Percentiles rank a stretch among this genome's conserved stretches.
Evolutionary conservation across 2,329 filamentous ascomycete species (phyloP).

Genomic region (Stagonosporopsis tanaceti): DNA sequence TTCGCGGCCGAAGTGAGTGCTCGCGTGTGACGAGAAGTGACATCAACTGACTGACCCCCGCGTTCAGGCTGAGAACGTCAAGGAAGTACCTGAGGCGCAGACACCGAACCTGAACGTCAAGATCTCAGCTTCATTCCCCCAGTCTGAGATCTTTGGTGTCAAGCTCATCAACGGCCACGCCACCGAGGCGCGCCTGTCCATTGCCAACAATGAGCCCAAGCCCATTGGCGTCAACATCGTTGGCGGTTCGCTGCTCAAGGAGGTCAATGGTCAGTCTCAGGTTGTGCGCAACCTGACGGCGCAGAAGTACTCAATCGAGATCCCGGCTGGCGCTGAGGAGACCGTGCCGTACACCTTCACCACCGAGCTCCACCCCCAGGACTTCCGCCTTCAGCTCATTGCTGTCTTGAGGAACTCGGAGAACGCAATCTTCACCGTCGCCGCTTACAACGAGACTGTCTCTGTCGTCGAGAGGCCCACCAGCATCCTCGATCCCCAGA

Average conservation of each 20-base stretch:
- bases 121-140: constrained; percentile 66
- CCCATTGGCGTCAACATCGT: constrained; percentile 79
- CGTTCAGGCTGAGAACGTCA: constrained; percentile 45
- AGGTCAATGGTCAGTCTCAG: constrained; percentile 61
- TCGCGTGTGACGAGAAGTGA: constrained; percentile 37
- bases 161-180: constrained; percentile 93
- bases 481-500: constrained; percentile 92
- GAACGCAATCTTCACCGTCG: constrained; percentile 76
- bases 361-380: constrained; percentile 91
- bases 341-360: constrained; percentile 83
- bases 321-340: constrained; percentile 79
- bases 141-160: constrained; percentile 85
- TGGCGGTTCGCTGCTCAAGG: constrained; percentile 74
- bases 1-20: constrained; percentile 67
- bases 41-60: constrained; percentile 41
- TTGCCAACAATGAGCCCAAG: constrained; percentile 82
- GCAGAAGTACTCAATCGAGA: constrained; percentile 74
- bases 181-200: constrained; percentile 80
- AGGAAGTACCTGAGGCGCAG: constrained; percentile 61
- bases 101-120: constrained; percentile 65
- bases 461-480: constrained; percentile 89
- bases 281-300: constrained; percentile 87
- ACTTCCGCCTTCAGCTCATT: constrained; percentile 78
- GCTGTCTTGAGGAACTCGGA: constrained; percentile 75
- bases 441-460: constrained; percentile 82